Evolutionary conservation across 108 stramenopile genomes (phyloP).

Genomic region (Fragilaria radians): DNA sequence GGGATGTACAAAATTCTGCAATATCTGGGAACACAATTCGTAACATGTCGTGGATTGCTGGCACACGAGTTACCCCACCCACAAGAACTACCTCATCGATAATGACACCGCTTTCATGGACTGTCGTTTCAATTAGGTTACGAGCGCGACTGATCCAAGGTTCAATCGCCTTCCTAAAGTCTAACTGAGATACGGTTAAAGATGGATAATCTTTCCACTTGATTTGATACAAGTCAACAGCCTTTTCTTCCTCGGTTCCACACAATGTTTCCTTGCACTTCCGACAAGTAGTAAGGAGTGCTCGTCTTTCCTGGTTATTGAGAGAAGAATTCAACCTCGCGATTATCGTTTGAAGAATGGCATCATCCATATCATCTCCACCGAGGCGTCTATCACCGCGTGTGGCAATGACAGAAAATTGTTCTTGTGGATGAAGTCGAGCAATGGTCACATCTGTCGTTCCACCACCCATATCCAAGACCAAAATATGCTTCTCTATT

Average conservation of each 20-base stretch:
- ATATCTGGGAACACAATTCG: slow-evolving; percentile 44
- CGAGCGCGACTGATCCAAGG: slow-evolving; percentile 29
- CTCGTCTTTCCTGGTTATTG: slow-evolving; percentile 18
- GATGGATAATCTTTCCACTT: slow-evolving; percentile 8
- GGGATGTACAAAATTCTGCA: slow-evolving; percentile 52
- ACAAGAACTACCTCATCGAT: slow-evolving; percentile 78
- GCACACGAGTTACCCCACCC: slow-evolving; percentile 70
- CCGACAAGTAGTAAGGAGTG: slow-evolving; percentile 44
- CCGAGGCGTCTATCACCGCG: slow-evolving; percentile 58
- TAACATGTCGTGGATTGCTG: slow-evolving; percentile 57
- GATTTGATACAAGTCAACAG: slow-evolving; percentile 13
- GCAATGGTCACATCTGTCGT: slow-evolving; percentile 84
- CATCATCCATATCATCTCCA: slow-evolving; percentile 78
- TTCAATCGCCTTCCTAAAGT: slow-evolving; percentile 38
- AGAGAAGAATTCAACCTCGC: no score
- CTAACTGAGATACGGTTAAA: slow-evolving; percentile 22
- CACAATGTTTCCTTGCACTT: slow-evolving; percentile 69
- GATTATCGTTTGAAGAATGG: slow-evolving; percentile 30
- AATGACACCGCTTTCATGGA: slow-evolving; percentile 7
- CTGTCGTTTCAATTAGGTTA: slow-evolving; percentile 28
- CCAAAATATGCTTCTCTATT: slow-evolving; percentile 47
- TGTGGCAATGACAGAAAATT: slow-evolving; percentile 57
- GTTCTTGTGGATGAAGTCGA: slow-evolving; percentile 4
- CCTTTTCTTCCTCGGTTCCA: slow-evolving; percentile 23
- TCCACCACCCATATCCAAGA: slow-evolving; percentile 86